Evolutionary conservation across 2,329 filamentous ascomycete species (phyloP).

Genomic region (Sphaerostilbella broomeana): DNA sequence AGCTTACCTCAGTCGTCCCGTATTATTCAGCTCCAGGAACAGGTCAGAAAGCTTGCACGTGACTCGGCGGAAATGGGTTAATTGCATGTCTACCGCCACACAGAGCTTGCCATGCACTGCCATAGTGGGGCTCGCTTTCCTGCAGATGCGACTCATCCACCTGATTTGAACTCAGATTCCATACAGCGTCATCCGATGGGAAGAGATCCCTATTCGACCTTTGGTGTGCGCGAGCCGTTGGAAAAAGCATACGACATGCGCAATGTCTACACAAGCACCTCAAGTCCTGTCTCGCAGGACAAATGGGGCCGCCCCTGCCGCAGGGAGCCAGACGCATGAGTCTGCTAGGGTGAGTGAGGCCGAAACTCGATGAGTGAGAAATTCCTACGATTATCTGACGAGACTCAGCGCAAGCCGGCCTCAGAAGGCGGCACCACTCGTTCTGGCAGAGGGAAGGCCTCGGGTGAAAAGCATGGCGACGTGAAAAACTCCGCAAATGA

Average conservation of each 20-base stretch:
- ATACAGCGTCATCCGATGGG: slow-evolving; percentile 14
- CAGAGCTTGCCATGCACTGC: slow-evolving; percentile 2
- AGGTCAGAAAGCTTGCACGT: no score
- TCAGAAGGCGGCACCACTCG: slow-evolving; percentile 16
- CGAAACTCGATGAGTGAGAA: slow-evolving; percentile 6
- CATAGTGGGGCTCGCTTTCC: slow-evolving; percentile 21
- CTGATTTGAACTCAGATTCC: no score
- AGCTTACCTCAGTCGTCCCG: no score
- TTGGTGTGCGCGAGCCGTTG: no score
- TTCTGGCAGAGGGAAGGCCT: slow-evolving; percentile 21
- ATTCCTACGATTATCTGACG: slow-evolving; percentile 7
- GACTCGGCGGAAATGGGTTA: slow-evolving; percentile 11
- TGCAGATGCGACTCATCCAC: slow-evolving; percentile 23
- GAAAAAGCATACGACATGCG: slow-evolving; percentile 27
- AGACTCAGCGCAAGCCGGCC: slow-evolving; percentile 13
- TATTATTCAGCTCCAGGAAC: no score
- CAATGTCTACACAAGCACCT: slow-evolving; percentile 31
- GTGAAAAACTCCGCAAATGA: slow-evolving; percentile 22
- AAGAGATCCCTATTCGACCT: no score
- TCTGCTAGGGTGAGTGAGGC: slow-evolving; percentile 22
- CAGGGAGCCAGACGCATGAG: slow-evolving; percentile 22
- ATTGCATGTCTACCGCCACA: slow-evolving; percentile 22
- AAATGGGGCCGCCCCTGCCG: slow-evolving; percentile 24
- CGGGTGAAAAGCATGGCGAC: slow-evolving; percentile 24
- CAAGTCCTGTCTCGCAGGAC: slow-evolving; percentile 31